phyloP scores from a whole-genome alignment of 352 stramenopile genomes.

The Phytophthora constricta region DNA sequence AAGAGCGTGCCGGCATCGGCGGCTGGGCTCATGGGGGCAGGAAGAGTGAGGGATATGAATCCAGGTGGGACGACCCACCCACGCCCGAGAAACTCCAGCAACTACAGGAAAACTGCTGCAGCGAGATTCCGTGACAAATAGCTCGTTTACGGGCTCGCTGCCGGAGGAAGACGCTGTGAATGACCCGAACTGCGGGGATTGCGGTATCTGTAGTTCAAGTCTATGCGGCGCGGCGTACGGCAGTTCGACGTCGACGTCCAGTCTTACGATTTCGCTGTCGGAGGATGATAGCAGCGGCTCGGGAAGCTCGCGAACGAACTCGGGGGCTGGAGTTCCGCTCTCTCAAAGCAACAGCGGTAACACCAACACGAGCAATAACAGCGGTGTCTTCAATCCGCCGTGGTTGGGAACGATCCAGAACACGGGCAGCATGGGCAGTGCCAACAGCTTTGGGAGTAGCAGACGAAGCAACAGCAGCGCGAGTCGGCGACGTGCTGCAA shows the following conservation, averaged over 20 bases:
- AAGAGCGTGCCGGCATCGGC: conserved; percentile 12
- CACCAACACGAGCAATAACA: conserved; percentile 14
- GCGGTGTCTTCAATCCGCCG: conserved; percentile 19
- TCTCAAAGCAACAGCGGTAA: conserved; percentile 27
- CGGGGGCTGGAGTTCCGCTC: conserved; percentile 1
- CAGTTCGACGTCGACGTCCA: conserved; percentile 27
- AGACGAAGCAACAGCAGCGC: conserved; percentile 19
- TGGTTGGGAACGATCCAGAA: conserved; percentile 26
- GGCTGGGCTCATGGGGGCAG: neutral
- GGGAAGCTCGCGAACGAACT: conserved; percentile 9
- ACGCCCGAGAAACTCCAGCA: conserved; percentile 16
- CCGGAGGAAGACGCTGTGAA: conserved; percentile 41
- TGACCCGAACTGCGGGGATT: conserved; percentile 24
- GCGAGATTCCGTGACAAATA: conserved; percentile 18
- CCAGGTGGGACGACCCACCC: conserved; percentile 22
- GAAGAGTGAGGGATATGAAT: conserved; percentile 10
- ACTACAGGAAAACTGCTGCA: neutral
- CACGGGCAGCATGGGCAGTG: conserved; percentile 5
- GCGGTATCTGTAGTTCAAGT: conserved; percentile 52
- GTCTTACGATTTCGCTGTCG: conserved; percentile 27
- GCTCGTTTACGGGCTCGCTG: conserved; percentile 21
- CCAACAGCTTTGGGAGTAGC: conserved; percentile 18
- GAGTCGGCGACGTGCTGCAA: conserved; percentile 35
- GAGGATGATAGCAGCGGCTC: conserved; percentile 39
- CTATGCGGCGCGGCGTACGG: conserved; percentile 55